Percentiles rank a stretch among this genome's conserved stretches.
phyloP scores from a whole-genome alignment of 2,329 filamentous ascomycete species.

The Hypoxylon sp. region DNA sequence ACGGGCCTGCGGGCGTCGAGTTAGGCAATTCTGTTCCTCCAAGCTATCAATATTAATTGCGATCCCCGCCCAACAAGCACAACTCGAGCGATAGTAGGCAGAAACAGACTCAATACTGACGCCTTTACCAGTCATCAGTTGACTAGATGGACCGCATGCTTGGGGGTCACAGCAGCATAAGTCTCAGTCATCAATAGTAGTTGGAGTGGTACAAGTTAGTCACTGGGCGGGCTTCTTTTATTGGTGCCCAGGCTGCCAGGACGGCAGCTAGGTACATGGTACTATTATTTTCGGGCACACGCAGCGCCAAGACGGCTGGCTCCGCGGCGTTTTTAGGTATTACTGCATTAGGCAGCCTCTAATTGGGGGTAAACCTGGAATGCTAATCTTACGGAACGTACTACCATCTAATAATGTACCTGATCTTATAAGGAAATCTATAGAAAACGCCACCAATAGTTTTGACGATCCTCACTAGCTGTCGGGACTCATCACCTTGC shows the following conservation, averaged over 20 bases:
- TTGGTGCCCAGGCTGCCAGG: not conserved
- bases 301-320: constrained; percentile 35
- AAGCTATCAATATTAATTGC: not conserved
- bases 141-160: constrained; percentile 25
- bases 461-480: constrained; percentile 16
- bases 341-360: constrained; percentile 17
- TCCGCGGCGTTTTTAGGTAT: constrained; percentile 17
- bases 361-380: constrained; percentile 17
- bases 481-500: constrained; percentile 9
- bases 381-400: constrained; percentile 5
- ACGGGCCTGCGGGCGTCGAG: not conserved
- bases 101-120: not conserved
- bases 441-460: constrained; percentile 11
- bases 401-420: not conserved
- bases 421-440: constrained; percentile 6
- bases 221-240: constrained; percentile 3
- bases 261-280: too few relatives aligned
- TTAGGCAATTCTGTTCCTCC: not conserved
- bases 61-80: not conserved
- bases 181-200: constrained; percentile 7
- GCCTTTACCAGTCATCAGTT: constrained; percentile 25
- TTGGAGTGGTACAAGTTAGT: not conserved
- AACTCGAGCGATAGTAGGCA: not conserved
- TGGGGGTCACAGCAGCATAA: constrained; percentile 27
- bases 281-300: not conserved